These are phyloP conservation scores for Scheffersomyces titani DNA, from an alignment of 1,139 yeast species.

Conservation along the genomic window DNA sequence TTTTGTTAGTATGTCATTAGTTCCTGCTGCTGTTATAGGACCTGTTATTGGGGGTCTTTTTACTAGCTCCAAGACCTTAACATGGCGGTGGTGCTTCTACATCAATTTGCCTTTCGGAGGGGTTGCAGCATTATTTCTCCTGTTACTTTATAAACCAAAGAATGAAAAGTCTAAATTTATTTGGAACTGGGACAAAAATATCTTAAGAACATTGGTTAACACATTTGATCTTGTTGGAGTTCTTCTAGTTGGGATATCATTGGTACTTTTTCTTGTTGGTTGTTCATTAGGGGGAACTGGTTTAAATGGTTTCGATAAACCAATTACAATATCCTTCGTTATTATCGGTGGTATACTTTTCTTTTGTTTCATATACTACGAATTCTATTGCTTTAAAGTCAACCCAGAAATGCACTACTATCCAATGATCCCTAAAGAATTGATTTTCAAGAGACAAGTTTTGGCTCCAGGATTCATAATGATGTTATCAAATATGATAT, in stretches of 20 bases:
- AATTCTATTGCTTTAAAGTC: too few species aligned
- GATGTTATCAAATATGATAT: too few species aligned
- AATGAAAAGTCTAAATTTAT: constrained; percentile 43
- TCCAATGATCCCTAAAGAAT: too few species aligned
- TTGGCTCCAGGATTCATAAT: too few species aligned
- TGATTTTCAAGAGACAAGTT: too few species aligned
- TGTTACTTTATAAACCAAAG: constrained; percentile 55
- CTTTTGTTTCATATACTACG: too few species aligned
- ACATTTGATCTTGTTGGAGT: constrained; percentile 39
- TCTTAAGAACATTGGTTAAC: constrained; percentile 47
- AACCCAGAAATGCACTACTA: too few species aligned
- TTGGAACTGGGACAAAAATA: constrained; percentile 56
- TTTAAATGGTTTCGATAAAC: constrained; percentile 36
- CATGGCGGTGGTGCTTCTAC: constrained; percentile 83
- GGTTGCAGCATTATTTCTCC: constrained; percentile 45
- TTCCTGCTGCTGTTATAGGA: constrained; percentile 58
- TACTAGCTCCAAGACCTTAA: constrained; percentile 57
- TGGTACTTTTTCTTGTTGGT: constrained; percentile 25
- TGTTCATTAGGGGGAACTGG: constrained; percentile 36
- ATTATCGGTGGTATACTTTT: too few species aligned
- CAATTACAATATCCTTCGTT: background rate
- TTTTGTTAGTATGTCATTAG: constrained; percentile 56
- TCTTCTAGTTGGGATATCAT: constrained; percentile 10
- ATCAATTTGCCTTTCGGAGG: constrained; percentile 73
- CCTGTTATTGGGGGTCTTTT: constrained; percentile 73